phyloP scores from a whole-genome alignment of 345 rosid genomes.

The Acer saccharum region DNA sequence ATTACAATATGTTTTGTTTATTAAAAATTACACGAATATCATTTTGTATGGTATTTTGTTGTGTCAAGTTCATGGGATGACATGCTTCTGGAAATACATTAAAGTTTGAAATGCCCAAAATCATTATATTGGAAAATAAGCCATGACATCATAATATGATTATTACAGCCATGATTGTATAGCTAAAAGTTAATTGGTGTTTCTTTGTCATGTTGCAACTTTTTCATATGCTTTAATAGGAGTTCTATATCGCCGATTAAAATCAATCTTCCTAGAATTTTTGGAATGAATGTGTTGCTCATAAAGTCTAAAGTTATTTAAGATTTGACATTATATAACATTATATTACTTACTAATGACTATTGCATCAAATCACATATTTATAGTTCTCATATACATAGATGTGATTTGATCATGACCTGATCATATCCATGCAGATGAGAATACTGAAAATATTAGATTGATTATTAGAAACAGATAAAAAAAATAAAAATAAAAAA shows the following conservation, averaged over 20 bases:
- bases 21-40: neutral
- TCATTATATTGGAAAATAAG: neutral
- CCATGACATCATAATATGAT: neutral
- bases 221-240: constrained; percentile 43
- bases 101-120: neutral
- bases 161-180: neutral
- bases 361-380: neutral
- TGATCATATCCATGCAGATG: neutral
- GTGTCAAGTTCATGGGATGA: neutral
- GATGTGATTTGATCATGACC: no score
- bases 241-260: constrained; percentile 59
- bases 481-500: no score
- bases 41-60: neutral
- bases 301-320: constrained; percentile 74
- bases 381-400: no score
- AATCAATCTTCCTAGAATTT: constrained; percentile 62
- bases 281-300: constrained; percentile 96
- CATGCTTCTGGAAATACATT: neutral
- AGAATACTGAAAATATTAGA: neutral
- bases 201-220: neutral
- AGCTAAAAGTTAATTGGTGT: neutral
- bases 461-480: neutral
- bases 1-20: no score
- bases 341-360: neutral
- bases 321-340: constrained; percentile 10